A percentile compares a stretch with the other conserved stretches of the same genome.
Evolutionary conservation across 495 filamentous ascomycete genomes (phyloP).

Genomic region (Hyphodiscus hymeniophilus): DNA sequence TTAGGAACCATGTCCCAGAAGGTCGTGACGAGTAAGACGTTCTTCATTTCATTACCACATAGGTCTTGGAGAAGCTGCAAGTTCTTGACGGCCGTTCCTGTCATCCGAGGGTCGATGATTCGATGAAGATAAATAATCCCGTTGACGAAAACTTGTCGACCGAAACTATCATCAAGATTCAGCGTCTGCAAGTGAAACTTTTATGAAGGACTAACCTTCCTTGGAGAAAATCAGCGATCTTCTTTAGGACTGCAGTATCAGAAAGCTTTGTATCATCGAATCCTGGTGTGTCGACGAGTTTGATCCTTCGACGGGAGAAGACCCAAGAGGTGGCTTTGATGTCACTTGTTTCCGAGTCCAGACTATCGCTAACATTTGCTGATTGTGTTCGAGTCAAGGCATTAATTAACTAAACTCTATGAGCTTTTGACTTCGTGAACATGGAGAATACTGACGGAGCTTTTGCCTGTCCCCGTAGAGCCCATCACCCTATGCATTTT

Average conservation of each 20-base stretch:
- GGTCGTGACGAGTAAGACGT: conserved; percentile 15
- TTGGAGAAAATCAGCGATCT: conserved; percentile 19
- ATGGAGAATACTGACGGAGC: too few species aligned
- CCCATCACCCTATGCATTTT: too few species aligned
- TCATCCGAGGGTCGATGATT: conserved; percentile 30
- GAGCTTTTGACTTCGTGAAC: too few species aligned
- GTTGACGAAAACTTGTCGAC: too few species aligned
- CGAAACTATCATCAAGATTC: too few species aligned
- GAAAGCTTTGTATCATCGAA: conserved; percentile 39
- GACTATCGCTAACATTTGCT: too few species aligned
- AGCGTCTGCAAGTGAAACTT: conserved; percentile 20
- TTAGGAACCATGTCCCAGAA: conserved; percentile 31
- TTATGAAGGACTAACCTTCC: conserved; percentile 7
- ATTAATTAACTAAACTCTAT: too few species aligned
- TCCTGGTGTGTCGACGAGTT: conserved; percentile 42
- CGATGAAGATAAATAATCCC: conserved; percentile 36
- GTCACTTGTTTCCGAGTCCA: too few species aligned
- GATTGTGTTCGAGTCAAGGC: too few species aligned
- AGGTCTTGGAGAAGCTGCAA: conserved; percentile 27
- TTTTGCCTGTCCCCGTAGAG: too few species aligned
- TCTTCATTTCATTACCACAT: conserved; percentile 20
- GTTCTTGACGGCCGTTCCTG: conserved; percentile 16
- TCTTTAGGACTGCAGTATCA: conserved; percentile 23
- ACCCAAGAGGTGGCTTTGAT: too few species aligned
- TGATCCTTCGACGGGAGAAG: too few species aligned